Base-by-base conservation (phyloP, 2,329 filamentous ascomycete species). In the Grosmannia serpens region DNA sequence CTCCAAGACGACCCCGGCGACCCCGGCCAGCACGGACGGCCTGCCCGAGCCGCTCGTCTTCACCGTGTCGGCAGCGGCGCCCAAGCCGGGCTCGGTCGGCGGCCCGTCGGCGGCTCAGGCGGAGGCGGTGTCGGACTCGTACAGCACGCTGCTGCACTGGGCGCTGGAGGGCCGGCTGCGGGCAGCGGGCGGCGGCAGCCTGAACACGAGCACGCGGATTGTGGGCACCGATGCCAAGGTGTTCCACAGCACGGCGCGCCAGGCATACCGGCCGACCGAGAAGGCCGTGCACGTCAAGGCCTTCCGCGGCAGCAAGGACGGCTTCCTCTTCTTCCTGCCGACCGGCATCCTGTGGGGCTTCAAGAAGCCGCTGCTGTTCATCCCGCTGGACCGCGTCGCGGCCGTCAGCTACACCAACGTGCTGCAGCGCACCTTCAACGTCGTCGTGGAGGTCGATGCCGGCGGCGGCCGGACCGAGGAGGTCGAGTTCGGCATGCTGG, bases 331-430 rank as follows among this genome's bases (percentile, higher is more conserved):
- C 66, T 86, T 87, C 66, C 71, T 88, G 20, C 78, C 83, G 35
- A 83, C 76, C 29, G 85, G 85, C 17, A 86, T 88, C 57, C 68
- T 88, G 9, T 88, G 84, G 83, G 84, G 77, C 0, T 88, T 85
- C 74, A 87, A 86, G 70, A 88, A 87, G 69, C 85, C 85, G 0
- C 68, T 87, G 2, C 70, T 85, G 26, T 87, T 86, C 64, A 73
- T 87, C 6, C 82, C 83, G 5, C 75, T 86, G 22, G 77, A 80
- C 56, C 75, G 78, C 15, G 82, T 87, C 55, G 74, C 75, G 0
- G 82, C 83, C 2, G 74, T 86, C n/a, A 85, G 82, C 65, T 87
- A 86, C 67, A 86, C 83, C 6, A 86, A 74, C 60, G 82, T 88
- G 29, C 72, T 87, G 52, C 84, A 86, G 66, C 77, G 84, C 26